Evolutionary conservation across 202 grass and related monocot species (phyloP).

Genomic region (Schoenoplectus tabernaemontani): DNA sequence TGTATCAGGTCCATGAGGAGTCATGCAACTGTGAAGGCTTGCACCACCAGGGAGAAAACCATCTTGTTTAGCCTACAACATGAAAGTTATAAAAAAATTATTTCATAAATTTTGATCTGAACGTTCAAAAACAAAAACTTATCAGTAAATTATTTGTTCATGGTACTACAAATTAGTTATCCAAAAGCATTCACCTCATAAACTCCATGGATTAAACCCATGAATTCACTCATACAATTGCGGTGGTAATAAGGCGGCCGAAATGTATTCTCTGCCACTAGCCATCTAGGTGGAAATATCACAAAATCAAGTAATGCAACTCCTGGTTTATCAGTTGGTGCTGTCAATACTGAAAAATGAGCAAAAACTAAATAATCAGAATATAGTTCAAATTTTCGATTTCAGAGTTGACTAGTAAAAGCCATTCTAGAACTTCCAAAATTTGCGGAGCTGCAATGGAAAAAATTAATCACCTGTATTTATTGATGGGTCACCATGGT

Average conservation of each 20-base stretch:
- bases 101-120: neutral
- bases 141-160: neutral
- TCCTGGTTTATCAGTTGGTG: constrained; percentile 83
- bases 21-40: constrained; percentile 93
- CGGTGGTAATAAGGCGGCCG: constrained; percentile 83
- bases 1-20: constrained; percentile 90
- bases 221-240: constrained; percentile 96
- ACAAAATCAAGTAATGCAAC: constrained; percentile 92
- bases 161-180: neutral
- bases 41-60: constrained; percentile 90
- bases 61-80: constrained; percentile 73
- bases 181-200: constrained; percentile 49
- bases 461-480: constrained; percentile 55
- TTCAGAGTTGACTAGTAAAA: neutral
- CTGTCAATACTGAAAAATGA: constrained; percentile 56
- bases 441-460: neutral
- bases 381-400: neutral
- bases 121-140: neutral
- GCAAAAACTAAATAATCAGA: neutral
- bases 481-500: constrained; percentile 68
- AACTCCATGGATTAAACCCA: constrained; percentile 66
- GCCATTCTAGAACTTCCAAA: neutral
- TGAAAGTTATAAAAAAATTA: neutral
- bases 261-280: constrained; percentile 91
- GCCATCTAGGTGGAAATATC: constrained; percentile 79